Evolutionary conservation across 371 early-diverging fungal species (phyloP), one percentile per base, ranked within the genome.

Genomic region (Mortierella sp.): DNA sequence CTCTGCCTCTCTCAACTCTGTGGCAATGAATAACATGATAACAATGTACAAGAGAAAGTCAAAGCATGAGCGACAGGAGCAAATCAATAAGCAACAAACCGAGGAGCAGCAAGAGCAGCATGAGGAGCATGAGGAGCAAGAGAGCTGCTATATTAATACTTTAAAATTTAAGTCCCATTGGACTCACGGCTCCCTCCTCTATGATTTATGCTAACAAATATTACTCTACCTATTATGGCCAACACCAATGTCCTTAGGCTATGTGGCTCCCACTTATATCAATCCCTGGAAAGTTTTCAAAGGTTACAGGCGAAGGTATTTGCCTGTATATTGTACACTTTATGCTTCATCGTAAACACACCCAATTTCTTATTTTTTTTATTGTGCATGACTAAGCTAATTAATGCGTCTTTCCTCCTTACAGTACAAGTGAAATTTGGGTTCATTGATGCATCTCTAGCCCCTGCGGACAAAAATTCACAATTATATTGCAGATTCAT

Each of bases 361-460:
- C 22, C 21, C 28, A 58, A 53, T 28, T 28, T 28, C 28, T 5
- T 33, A 13, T 40, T 10, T 48, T 22, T 40, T 13, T 45, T 52
- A 28, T 21, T 28, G 7, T 19, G 43, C 60, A 53, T 41, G 22
- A 69, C 59, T 28, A 62, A 32, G 43, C 63, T 47, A 62, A 57
- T 57, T 47, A 40, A 15, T 6, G 7, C 28, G 15, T 10, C 9
- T 8, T 40, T 32, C 36, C 21, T 19, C 5, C 40, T 52, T 41
- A 10, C 16, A 83, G 78, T 78, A 16, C 68, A 77, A 45, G 55
- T 78, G 61, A 73, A 74, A 55, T 77, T 83, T 66, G 83, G 78
- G 41, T 83, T 78, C 59, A 68, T 83, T 32, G 79, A 83, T 52
- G 68, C 52, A 8, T 47, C 36, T 41, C 38, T 78, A 1, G 74